Percentiles rank a stretch among this genome's conserved stretches.
Evolutionary conservation across 306 rosid genomes (phyloP).

Genomic region (Castanea mollissima): DNA sequence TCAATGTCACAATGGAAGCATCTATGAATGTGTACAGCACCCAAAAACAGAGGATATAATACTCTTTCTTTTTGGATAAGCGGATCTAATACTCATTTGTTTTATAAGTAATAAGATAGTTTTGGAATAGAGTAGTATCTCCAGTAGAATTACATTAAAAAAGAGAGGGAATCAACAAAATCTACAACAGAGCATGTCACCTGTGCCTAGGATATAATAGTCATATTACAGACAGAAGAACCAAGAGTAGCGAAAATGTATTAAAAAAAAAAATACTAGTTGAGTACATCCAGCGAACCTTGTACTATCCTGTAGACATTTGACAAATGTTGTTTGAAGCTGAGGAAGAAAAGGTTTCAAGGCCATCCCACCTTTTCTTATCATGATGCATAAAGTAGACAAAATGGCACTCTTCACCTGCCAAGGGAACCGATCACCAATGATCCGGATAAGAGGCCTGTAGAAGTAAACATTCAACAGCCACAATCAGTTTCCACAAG

Average conservation of each 20-base stretch:
- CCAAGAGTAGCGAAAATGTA: background rate
- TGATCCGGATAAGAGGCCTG: constrained; percentile 98
- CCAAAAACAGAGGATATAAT: background rate
- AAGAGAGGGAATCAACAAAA: no score
- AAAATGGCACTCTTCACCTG: constrained; percentile 98
- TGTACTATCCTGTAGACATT: constrained; percentile 90
- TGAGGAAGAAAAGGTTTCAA: constrained; percentile 98
- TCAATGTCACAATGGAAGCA: background rate
- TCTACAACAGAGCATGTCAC: no score
- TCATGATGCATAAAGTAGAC: constrained; percentile 78
- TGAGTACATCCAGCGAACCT: constrained; percentile 45
- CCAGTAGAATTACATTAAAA: no score
- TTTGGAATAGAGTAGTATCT: no score
- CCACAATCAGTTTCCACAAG: constrained; percentile 33
- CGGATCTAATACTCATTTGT: no score
- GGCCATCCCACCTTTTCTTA: constrained; percentile 82
- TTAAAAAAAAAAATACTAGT: background rate
- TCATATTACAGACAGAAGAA: background rate
- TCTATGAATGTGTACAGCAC: background rate
- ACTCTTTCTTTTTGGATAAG: background rate
- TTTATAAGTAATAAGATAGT: no score
- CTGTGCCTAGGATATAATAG: background rate
- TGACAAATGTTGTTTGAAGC: constrained; percentile 96
- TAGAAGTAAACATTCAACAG: constrained; percentile 7
- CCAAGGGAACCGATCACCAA: constrained; percentile 99